phyloP scores from a whole-genome alignment of 192 early-diverging fungal species.

The Coemansia sp. region DNA sequence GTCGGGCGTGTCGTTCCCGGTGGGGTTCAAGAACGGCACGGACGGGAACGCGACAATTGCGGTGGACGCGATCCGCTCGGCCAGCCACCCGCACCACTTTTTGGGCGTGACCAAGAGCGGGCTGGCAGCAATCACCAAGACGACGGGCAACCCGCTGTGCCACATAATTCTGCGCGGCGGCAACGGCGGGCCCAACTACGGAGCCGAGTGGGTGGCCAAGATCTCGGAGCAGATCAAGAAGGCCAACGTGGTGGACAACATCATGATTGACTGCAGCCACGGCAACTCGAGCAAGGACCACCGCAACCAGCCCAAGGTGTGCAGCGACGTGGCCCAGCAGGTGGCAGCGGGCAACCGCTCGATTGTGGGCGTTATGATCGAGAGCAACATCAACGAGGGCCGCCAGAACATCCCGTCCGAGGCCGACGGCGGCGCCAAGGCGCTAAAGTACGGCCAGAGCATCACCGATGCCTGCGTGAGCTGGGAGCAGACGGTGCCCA shows the following conservation, averaged over 20 bases:
- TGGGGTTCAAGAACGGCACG: slow-evolving; percentile 99
- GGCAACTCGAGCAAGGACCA: slow-evolving; percentile 91
- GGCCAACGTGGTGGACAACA: slow-evolving; percentile 59
- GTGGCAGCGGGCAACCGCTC: slow-evolving; percentile 65
- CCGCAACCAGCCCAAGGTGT: slow-evolving; percentile 79
- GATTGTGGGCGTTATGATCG: slow-evolving; percentile 91
- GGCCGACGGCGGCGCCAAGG: slow-evolving; percentile 56
- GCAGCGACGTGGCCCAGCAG: slow-evolving; percentile 66
- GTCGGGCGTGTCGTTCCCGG: slow-evolving; percentile 89
- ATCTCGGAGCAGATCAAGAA: slow-evolving; percentile 62
- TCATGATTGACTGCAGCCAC: slow-evolving; percentile 97
- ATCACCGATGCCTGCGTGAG: slow-evolving; percentile 94
- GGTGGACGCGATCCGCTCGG: slow-evolving; percentile 71
- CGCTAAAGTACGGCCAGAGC: slow-evolving; percentile 80
- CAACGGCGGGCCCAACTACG: slow-evolving; percentile 86
- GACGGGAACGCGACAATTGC: slow-evolving; percentile 83
- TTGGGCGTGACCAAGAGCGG: slow-evolving; percentile 94
- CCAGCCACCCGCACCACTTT: slow-evolving; percentile 82
- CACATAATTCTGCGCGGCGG: slow-evolving; percentile 91
- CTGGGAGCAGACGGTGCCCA: slow-evolving; percentile 77
- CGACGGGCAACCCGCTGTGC: slow-evolving; percentile 78
- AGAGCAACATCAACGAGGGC: slow-evolving; percentile 84
- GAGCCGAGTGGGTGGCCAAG: slow-evolving; percentile 57
- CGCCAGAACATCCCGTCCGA: slow-evolving; percentile 78
- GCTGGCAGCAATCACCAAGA: slow-evolving; percentile 83